A percentile compares a stretch with the other conserved stretches of the same genome.
These are phyloP conservation scores for Pisolithus microcarpus DNA, from an alignment of 768 basidiomycete genomes.

Conservation along the genomic window DNA sequence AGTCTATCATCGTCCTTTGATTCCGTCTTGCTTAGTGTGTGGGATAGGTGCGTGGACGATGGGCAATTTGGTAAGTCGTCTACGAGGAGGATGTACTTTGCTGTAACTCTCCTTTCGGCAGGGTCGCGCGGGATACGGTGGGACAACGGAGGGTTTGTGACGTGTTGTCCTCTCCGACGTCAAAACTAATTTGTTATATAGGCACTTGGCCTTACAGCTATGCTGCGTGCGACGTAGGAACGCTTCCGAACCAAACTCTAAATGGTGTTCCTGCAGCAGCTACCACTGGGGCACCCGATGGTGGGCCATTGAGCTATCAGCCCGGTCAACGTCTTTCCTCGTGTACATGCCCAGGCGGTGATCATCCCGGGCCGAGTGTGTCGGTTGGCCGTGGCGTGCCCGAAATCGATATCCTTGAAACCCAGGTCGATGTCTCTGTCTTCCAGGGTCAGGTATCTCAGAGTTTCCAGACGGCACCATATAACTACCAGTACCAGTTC, in stretches of 20 bases:
- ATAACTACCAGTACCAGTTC: slow-evolving; percentile 61
- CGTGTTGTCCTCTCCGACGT: background rate
- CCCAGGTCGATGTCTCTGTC: slow-evolving; percentile 51
- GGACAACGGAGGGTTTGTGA: slow-evolving; percentile 67
- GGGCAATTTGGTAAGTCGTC: slow-evolving; percentile 50
- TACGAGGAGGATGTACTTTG: background rate
- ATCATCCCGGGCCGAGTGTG: slow-evolving; percentile 79
- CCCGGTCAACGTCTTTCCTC: slow-evolving; percentile 84
- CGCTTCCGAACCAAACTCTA: slow-evolving; percentile 73
- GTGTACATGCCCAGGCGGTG: slow-evolving; percentile 80
- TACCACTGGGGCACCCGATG: slow-evolving; percentile 43
- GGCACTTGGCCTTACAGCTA: slow-evolving; percentile 78
- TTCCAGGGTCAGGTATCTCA: slow-evolving; percentile 69
- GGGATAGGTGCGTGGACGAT: slow-evolving; percentile 60
- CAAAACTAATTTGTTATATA: slow-evolving; percentile 7
- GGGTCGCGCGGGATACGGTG: slow-evolving; percentile 84
- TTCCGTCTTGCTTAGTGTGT: slow-evolving; percentile 1
- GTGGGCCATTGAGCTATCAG: slow-evolving; percentile 59
- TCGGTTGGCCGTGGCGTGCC: slow-evolving; percentile 69
- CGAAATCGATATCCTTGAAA: slow-evolving; percentile 91
- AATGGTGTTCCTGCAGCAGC: slow-evolving; percentile 54
- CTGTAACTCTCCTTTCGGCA: slow-evolving; percentile 31
- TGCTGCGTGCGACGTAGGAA: slow-evolving; percentile 79
- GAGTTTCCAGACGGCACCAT: slow-evolving; percentile 75
- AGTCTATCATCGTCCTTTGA: slow-evolving; percentile 22